These are phyloP conservation scores for Pichia gijzeniarum DNA, from an alignment of 805 yeast species.

Conservation along the genomic window DNA sequence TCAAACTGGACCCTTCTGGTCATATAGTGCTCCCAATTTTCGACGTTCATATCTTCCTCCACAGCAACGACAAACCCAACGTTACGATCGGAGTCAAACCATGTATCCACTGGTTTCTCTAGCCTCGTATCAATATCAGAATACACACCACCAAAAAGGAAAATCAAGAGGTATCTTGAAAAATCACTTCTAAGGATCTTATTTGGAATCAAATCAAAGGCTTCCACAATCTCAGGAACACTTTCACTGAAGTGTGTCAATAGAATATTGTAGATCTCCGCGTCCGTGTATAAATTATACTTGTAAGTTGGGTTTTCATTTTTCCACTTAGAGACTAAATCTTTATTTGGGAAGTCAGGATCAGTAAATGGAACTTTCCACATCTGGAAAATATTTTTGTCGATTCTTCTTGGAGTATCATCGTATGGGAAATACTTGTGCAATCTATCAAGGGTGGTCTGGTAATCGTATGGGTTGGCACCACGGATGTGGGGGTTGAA, in stretches of 20 bases:
- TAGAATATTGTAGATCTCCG: conserved; percentile 26
- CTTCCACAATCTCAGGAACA: conserved; percentile 48
- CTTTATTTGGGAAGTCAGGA: conserved; percentile 31
- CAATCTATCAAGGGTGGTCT: conserved; percentile 28
- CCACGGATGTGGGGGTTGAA: conserved; percentile 30
- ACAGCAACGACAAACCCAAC: conserved; percentile 51
- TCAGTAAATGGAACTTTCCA: conserved; percentile 31
- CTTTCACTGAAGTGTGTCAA: conserved; percentile 27
- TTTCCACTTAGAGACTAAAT: conserved; percentile 28
- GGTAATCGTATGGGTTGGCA: conserved; percentile 30
- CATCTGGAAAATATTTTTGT: conserved; percentile 31
- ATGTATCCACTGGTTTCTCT: conserved; percentile 49
- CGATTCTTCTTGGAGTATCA: conserved; percentile 28
- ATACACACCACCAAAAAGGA: conserved; percentile 53
- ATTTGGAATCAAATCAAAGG: conserved; percentile 49
- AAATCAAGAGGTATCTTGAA: conserved; percentile 48
- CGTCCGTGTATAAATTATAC: conserved; percentile 29
- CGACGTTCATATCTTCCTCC: conserved; percentile 47
- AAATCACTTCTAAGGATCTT: conserved; percentile 48
- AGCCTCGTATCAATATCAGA: conserved; percentile 56
- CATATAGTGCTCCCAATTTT: conserved; percentile 47
- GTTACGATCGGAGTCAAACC: conserved; percentile 50
- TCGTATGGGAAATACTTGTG: conserved; percentile 29
- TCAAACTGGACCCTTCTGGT: conserved; percentile 54
- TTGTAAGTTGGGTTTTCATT: conserved; percentile 31